phyloP scores from a whole-genome alignment of 257 asterid genomes.

The Penstemon barbatus region DNA sequence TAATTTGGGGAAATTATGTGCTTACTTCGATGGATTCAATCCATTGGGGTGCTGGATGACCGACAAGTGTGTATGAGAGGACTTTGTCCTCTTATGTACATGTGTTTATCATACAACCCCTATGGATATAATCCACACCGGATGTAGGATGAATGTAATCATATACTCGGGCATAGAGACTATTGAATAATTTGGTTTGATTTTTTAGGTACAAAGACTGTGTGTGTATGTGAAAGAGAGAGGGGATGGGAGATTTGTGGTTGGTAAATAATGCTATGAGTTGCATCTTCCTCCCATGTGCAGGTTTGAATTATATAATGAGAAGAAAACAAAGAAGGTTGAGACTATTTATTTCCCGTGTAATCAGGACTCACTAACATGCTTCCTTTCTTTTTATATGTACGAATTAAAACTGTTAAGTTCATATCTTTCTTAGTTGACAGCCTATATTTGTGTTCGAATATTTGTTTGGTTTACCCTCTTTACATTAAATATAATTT shows the following conservation, averaged over 20 bases:
- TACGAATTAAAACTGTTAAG: background rate
- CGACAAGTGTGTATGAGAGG: no score
- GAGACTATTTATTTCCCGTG: slow-evolving; percentile 40
- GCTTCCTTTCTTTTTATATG: slow-evolving; percentile 21
- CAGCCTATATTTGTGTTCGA: slow-evolving; percentile 30
- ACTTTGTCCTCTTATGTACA: no score
- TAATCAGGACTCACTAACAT: slow-evolving; percentile 41
- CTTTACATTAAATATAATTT: background rate
- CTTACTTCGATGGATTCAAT: no score
- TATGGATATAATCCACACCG: no score
- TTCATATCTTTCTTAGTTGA: slow-evolving; percentile 10
- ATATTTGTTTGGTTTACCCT: slow-evolving; percentile 46
- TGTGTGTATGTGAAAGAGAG: slow-evolving; percentile 4
- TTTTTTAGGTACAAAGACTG: background rate
- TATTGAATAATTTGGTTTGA: no score
- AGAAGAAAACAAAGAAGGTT: slow-evolving; percentile 30
- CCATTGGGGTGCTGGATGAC: no score
- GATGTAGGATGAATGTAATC: no score
- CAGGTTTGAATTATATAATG: slow-evolving; percentile 30
- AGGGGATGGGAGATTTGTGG: slow-evolving; percentile 29
- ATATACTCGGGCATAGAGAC: no score
- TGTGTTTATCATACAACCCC: no score
- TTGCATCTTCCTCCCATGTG: slow-evolving; percentile 50
- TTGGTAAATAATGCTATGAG: slow-evolving; percentile 39
- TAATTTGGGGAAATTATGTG: no score